A percentile compares a stretch with the other conserved stretches of the same genome.
Conservation (phyloP, 176 grass and related monocot genomes). For the Triticum monococcum region DNA sequence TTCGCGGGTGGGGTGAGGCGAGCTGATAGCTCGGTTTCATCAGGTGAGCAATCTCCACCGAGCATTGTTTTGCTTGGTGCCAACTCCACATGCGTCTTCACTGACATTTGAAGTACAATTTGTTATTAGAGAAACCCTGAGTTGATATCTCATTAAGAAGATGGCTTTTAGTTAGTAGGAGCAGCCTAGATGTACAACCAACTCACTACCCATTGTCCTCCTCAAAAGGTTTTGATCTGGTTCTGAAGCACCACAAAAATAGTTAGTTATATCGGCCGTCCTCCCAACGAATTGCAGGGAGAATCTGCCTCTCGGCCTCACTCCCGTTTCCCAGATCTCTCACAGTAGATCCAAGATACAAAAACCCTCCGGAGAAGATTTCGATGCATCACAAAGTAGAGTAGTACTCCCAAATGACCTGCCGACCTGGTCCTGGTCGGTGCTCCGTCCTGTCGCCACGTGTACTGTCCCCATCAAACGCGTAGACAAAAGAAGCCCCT, state of each 20-base stretch:
- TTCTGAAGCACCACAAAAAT: too few species aligned
- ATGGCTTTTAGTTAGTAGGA: too few species aligned
- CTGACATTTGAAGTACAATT: too few species aligned
- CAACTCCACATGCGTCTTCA: background rate
- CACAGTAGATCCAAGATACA: background rate
- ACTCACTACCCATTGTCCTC: background rate
- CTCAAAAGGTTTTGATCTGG: too few species aligned
- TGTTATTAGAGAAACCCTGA: too few species aligned
- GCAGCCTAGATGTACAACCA: too few species aligned
- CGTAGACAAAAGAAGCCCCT: background rate
- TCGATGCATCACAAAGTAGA: background rate
- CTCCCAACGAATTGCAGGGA: background rate
- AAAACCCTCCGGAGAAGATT: background rate
- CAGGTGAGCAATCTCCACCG: background rate
- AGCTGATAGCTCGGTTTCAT: background rate
- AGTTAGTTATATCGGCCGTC: background rate
- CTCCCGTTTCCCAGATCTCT: conserved; percentile 13
- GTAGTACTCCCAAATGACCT: background rate
- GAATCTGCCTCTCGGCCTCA: background rate
- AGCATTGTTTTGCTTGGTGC: background rate
- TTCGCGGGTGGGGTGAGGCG: background rate
- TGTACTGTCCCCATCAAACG: background rate
- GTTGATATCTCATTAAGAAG: too few species aligned
- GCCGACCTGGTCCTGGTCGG: conserved; percentile 35
- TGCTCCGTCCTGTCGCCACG: conserved; percentile 38